Base-by-base conservation (phyloP, 371 early-diverging fungal genomes). In the Syncephalastrum racemosum region DNA sequence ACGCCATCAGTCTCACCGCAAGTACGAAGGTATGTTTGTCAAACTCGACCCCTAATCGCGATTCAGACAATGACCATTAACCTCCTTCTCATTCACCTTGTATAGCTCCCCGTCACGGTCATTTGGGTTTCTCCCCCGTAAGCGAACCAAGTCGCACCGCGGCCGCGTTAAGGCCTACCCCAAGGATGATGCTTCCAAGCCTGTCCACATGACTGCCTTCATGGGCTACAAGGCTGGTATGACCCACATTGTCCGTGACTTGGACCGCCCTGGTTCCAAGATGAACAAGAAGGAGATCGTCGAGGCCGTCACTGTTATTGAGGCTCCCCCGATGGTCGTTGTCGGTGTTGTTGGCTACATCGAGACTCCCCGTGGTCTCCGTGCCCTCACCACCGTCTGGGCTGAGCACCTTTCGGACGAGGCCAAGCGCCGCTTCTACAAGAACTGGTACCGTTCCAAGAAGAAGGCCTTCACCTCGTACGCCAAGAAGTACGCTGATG, bases 331-430 rank as follows among this genome's bases (percentile, higher is more conserved):
- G 46, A 88, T 99, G 84, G 96, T 97, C 62, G 82, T 98, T 67
- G 96, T 99, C 68, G 99, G 99, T 85, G 91, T 99, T 75, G 99
- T 99, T 69, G 99, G 99, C 68, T 99, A 99, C 90, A 90, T 98
- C 76, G 91, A 94, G 83, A 99, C 99, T 56, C 96, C 98, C 59
- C 90, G 94, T 60, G 99, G 99, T 79, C 89, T 98, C 65, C 95
- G 97, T 68, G 86, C 96, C 56, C 84, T 98, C 64, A 93, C 97
- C 81, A 98, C 98, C 75, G 96, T 99, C 77, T 94, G 98, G 96
- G 98, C 99, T 60, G 93, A 98, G 85, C 98, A 99, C 84, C 84
- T 99, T 63, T 88, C 89, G 67, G 99, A 99, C 70, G 97, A 97
- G 70, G 89, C 99, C 62, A 90, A 90, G 83, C 94, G 99, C 73